A percentile compares a stretch with the other conserved stretches of the same genome.
Conservation (phyloP, 2,329 filamentous ascomycete genomes). For the Pseudocercospora vitis region DNA sequence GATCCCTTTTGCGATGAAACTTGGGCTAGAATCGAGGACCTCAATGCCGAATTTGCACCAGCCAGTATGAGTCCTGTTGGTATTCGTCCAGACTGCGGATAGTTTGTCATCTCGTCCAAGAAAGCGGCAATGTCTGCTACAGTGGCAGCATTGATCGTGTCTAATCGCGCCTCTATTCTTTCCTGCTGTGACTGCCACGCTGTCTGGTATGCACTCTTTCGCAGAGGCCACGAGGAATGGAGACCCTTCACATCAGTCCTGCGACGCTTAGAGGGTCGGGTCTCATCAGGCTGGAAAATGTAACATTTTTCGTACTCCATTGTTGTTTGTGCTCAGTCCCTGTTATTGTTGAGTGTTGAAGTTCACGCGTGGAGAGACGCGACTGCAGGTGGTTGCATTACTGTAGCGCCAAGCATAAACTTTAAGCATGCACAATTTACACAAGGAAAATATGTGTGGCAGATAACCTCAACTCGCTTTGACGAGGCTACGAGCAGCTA, state of each 20-base stretch:
- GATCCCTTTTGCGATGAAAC: slow-evolving; percentile 48
- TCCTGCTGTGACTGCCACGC: slow-evolving; percentile 65
- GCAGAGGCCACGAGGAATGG: slow-evolving; percentile 45
- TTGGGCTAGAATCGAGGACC: slow-evolving; percentile 71
- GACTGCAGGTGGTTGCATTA: too few relatives aligned
- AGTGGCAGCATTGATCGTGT: slow-evolving; percentile 43
- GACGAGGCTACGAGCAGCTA: too few relatives aligned
- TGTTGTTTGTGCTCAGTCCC: too few relatives aligned
- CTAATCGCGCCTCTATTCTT: slow-evolving; percentile 57
- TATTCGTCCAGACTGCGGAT: slow-evolving; percentile 11
- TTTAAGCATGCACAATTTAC: too few relatives aligned
- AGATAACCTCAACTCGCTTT: too few relatives aligned
- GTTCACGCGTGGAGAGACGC: too few relatives aligned
- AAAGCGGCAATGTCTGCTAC: slow-evolving; percentile 43
- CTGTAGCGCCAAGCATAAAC: too few relatives aligned
- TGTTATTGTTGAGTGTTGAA: too few relatives aligned
- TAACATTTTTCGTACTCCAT: slow-evolving; percentile 55
- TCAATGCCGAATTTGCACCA: slow-evolving; percentile 75
- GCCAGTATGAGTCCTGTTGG: slow-evolving; percentile 61
- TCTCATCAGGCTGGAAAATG: slow-evolving; percentile 43
- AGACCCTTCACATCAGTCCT: slow-evolving; percentile 37
- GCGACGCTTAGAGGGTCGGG: slow-evolving; percentile 44
- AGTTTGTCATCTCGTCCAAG: slow-evolving; percentile 35
- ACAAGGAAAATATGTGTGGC: too few relatives aligned
- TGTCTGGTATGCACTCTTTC: slow-evolving; percentile 61